A percentile compares a stretch with the other conserved stretches of the same genome.
Conservation (phyloP, 78 protist species). For the Dictyostelium intermedium region DNA sequence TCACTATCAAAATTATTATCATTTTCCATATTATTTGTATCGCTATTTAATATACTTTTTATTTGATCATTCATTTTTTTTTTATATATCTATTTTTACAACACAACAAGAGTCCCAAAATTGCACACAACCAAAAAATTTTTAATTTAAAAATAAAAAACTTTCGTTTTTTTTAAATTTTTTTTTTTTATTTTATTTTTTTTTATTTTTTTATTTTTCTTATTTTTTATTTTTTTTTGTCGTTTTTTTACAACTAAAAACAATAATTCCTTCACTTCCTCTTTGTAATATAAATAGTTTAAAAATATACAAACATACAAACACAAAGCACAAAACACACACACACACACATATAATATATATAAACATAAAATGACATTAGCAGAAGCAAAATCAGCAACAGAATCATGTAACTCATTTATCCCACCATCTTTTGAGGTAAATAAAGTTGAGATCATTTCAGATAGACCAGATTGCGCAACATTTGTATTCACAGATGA, state of each 20-base stretch:
- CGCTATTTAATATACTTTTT: neutral
- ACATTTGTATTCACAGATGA: conserved; percentile 78
- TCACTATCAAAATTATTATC: too few species aligned
- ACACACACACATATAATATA: neutral
- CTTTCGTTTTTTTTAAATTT: neutral
- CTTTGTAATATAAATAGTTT: neutral
- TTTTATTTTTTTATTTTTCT: too few species aligned
- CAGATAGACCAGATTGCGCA: conserved; percentile 79
- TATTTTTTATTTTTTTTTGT: too few species aligned
- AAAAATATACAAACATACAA: neutral
- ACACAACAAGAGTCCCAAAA: neutral
- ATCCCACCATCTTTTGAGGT: conserved; percentile 27
- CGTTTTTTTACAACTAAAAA: neutral
- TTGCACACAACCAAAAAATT: too few species aligned
- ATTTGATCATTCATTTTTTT: neutral
- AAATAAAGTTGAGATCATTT: conserved; percentile 52
- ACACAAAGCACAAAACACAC: neutral
- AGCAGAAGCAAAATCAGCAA: neutral
- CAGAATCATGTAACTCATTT: conserved; percentile 29
- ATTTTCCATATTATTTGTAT: neutral
- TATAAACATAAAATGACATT: conserved; percentile 42
- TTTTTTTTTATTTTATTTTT: too few species aligned
- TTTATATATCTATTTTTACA: neutral
- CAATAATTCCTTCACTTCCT: too few species aligned
- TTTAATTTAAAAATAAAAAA: neutral